Base-by-base conservation (phyloP, 2,329 filamentous ascomycete genomes). In the Leptographium wingfieldii region DNA sequence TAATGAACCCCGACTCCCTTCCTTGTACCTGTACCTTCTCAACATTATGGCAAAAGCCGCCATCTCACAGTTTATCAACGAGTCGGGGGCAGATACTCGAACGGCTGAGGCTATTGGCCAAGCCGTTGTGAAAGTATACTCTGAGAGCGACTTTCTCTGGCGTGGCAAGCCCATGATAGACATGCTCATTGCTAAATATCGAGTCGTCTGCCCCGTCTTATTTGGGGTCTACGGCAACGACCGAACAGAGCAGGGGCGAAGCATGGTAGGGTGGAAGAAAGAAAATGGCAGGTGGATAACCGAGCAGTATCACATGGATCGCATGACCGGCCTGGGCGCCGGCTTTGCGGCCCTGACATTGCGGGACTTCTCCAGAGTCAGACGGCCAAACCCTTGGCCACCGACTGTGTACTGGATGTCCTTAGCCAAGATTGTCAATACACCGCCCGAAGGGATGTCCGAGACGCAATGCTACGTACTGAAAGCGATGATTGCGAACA, bases 321-420 rank as follows among this genome's bases (percentile, higher is more conserved):
- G 88, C 61, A 92, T 95, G 86, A 85, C 83, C 4, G 92, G 91
- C 0, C 77, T 96, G 0, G 90, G 85, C 1, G 86, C 88, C 3
- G 92, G 92, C 0, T 99, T 87, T 68, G 89, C 91, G 0, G 84
- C 92, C 1, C 78, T 97, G 46, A 84, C 90, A 1, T 77, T 96
- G 10, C 85, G 92, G 55, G 90, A 95, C 70, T 96, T 95, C 68
- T 82, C 82, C 63, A 86, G 82, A 64, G 82, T 85, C 1, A 76
- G 77, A 48, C 84, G 84, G 64, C 77, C 75, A 54, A 92, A 92
- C 66, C 91, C 86, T 0, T 94, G 83, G 72, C 91, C 86, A 4
- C 88, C 88, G 56, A 80, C 78, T 0, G 79, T 92, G 60, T 97
- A 94, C 76, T 99, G 94, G 94, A 80, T 77, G 46, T 80, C 87